Percentiles rank a stretch among this genome's conserved stretches.
phyloP scores from a whole-genome alignment of 2,329 filamentous ascomycete genomes.

The Penicillium sclerotiorum region DNA sequence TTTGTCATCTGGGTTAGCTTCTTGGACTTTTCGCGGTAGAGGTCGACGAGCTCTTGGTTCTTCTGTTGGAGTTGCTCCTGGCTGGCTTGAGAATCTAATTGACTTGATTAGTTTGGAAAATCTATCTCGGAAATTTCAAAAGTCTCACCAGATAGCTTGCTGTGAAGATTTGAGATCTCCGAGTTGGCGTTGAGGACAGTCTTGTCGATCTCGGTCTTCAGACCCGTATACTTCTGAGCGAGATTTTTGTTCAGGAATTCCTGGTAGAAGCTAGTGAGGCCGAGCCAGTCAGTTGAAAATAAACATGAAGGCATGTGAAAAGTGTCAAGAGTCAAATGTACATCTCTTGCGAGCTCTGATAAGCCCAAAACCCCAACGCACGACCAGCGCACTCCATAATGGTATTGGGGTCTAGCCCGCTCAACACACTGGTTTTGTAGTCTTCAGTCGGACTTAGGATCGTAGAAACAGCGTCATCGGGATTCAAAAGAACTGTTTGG shows the following conservation, averaged over 20 bases:
- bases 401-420: constrained; percentile 75
- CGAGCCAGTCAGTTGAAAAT: constrained; percentile 9
- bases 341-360: constrained; percentile 85
- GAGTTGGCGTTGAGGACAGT: constrained; percentile 73
- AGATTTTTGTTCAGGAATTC: constrained; percentile 72
- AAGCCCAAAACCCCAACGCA: constrained; percentile 81
- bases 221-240: constrained; percentile 67
- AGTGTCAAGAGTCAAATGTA: constrained; percentile 40
- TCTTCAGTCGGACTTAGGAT: constrained; percentile 80
- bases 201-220: constrained; percentile 71
- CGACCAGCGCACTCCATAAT: constrained; percentile 86
- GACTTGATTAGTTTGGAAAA: constrained; percentile 6
- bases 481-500: constrained; percentile 65
- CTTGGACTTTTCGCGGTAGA: constrained; percentile 70
- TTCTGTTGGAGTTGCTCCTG: constrained; percentile 67
- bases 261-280: constrained; percentile 70
- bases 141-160: constrained; percentile 65
- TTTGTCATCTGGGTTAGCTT: constrained; percentile 69
- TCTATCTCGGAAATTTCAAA: constrained; percentile 16
- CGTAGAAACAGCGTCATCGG: constrained; percentile 73
- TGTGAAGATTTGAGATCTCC: constrained; percentile 68
- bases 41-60: constrained; percentile 69
- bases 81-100: constrained; percentile 59
- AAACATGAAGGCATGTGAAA: not conserved
- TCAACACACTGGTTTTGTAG: constrained; percentile 84